These are phyloP conservation scores for Areca catechu DNA, from an alignment of 176 grass and related monocot species.

Conservation along the genomic window DNA sequence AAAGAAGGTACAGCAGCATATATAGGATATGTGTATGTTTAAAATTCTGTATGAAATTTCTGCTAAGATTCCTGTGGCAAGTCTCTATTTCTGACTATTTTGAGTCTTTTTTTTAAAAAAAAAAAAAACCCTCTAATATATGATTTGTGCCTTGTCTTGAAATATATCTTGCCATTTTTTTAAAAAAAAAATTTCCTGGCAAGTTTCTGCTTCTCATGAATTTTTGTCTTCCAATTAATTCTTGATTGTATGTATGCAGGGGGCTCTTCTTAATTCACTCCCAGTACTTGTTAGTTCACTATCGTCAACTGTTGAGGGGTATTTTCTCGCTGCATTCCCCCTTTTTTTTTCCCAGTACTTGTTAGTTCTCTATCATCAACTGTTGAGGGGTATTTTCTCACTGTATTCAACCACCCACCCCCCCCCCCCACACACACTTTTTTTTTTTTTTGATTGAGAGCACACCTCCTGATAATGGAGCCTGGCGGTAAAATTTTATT, in stretches of 20 bases:
- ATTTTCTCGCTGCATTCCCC: too few relatives aligned
- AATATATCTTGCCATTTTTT: too few relatives aligned
- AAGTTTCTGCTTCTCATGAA: not conserved
- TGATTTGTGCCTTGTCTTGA: too few relatives aligned
- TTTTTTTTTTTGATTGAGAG: not conserved
- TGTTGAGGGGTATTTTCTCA: constrained; percentile 54
- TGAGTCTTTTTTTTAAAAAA: not conserved
- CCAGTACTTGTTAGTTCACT: constrained; percentile 73
- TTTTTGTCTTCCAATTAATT: constrained; percentile 18
- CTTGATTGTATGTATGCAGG: constrained; percentile 43
- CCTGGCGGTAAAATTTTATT: too few relatives aligned
- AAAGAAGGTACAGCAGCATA: constrained; percentile 51
- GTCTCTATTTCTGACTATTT: not conserved
- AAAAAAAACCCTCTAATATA: too few relatives aligned
- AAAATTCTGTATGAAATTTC: constrained; percentile 3
- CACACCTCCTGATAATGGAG: too few relatives aligned
- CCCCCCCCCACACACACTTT: too few relatives aligned
- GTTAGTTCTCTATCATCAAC: constrained; percentile 66
- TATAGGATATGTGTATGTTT: not conserved
- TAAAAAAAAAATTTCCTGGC: too few relatives aligned
- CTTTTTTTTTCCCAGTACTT: constrained; percentile 85
- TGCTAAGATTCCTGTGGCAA: constrained; percentile 9
- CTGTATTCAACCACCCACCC: too few relatives aligned
- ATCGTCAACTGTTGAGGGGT: constrained; percentile 68
- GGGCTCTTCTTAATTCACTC: constrained; percentile 84